Base-by-base conservation (phyloP, 768 basidiomycete species). In the Phylloporus sp. region DNA sequence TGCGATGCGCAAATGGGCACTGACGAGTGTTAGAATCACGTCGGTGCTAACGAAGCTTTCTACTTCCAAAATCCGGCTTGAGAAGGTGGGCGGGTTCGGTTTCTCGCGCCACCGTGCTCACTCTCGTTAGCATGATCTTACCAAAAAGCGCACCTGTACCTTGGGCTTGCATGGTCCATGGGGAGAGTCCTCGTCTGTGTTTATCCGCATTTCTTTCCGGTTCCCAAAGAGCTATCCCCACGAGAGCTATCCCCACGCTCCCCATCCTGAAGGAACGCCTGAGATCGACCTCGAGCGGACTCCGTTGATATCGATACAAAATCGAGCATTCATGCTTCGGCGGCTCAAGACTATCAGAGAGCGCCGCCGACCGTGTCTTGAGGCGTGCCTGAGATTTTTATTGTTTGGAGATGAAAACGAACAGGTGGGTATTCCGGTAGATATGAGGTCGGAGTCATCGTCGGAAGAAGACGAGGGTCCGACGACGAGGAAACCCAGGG, bases 161-260 rank as follows among this genome's bases (percentile, higher is more conserved):
- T 73, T 96, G 38, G 88, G 90, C 5, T 70, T 97, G 34, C 82
- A 90, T 52, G 90, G 90, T 3, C 92, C 91, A 3, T 94, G 92
- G 92, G 90, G 88, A n/a, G 86, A 85, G 46, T 79, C 77, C 0
- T 84, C 83, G 10, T 85, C 83, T 17, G 86, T 86, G 7, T 93
- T 90, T 68, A 82, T 93, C 48, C 83, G 94, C 1, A 78, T 95
- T 22, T 85, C 88, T 1, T 94, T 96, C 69, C 83, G 80, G 2
- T 97, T 97, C 58, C 93, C 95, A 1, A 74, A 80, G 20, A 79
- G 79, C 34, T 98, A 98, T 60, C 86, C 89, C 0, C 73, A 80
- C 6, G 74, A 80, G 20, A 79, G 79, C 34, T 98, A 98, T 60
- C 86, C 89, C 0, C 73, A 80, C 6, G 74, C 75, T 0, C 54